Conservation (phyloP, 768 basidiomycete genomes). For the Boletales sp. region DNA sequence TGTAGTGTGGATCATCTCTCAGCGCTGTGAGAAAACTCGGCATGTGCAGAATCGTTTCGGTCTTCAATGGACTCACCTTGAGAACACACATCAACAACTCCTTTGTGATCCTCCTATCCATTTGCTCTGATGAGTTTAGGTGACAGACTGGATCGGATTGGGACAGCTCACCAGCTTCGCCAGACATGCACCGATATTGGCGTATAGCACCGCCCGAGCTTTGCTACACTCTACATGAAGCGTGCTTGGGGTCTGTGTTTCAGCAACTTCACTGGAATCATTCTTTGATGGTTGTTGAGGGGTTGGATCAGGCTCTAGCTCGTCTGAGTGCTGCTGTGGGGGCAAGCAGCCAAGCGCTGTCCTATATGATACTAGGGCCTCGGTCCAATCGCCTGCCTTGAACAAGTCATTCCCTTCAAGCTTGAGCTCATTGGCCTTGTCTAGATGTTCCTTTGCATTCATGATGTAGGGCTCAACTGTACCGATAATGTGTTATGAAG, state of each 20-base stretch:
- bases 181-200: conserved; percentile 87
- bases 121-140: conserved; percentile 1
- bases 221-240: conserved; percentile 50
- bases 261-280: conserved; percentile 2
- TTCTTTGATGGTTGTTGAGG: conserved; percentile 18
- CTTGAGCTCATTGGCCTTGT: conserved; percentile 61
- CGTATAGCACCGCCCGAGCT: conserved; percentile 68
- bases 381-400: conserved; percentile 58
- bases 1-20: conserved; percentile 78
- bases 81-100: conserved; percentile 76
- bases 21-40: conserved; percentile 53
- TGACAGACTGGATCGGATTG: not conserved
- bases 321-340: conserved; percentile 30
- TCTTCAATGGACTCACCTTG: conserved; percentile 45
- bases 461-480: conserved; percentile 2
- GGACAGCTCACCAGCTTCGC: conserved; percentile 62
- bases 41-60: not conserved
- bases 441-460: conserved; percentile 39
- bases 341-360: conserved; percentile 68
- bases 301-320: conserved; percentile 14
- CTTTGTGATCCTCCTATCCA: conserved; percentile 68
- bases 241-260: conserved; percentile 24
- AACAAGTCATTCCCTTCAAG: conserved; percentile 73
- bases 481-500: not conserved
- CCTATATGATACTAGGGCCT: conserved; percentile 68